Percentiles rank a stretch among this genome's conserved stretches.
phyloP scores from a whole-genome alignment of 176 grass and related monocot species.

The Carex cristatella region DNA sequence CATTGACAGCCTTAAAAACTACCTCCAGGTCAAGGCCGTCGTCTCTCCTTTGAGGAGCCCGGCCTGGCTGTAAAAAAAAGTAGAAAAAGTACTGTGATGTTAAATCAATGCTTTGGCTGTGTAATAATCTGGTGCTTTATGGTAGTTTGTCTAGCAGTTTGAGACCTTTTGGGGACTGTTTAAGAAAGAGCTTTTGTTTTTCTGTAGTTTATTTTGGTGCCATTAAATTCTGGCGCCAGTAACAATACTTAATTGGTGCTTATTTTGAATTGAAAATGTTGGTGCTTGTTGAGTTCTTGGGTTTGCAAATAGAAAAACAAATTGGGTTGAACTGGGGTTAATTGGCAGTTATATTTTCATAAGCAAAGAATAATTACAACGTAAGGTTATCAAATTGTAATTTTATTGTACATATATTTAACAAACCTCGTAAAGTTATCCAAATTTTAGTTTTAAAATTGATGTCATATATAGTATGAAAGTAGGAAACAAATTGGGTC shows the following conservation, averaged over 20 bases:
- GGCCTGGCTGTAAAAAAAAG: constrained; percentile 60
- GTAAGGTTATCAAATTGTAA: background rate
- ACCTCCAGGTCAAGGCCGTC: constrained; percentile 83
- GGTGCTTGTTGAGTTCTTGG: background rate
- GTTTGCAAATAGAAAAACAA: background rate
- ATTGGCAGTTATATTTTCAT: background rate
- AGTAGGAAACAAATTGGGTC: background rate
- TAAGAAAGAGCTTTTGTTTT: background rate
- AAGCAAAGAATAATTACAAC: background rate
- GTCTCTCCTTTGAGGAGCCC: constrained; percentile 63
- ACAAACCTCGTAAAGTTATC: background rate
- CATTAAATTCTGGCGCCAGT: background rate
- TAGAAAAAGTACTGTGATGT: background rate
- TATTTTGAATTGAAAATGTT: background rate
- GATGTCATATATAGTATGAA: background rate
- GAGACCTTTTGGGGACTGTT: background rate
- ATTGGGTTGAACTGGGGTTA: background rate
- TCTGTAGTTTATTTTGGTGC: background rate
- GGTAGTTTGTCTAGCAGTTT: background rate
- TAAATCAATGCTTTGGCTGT: background rate
- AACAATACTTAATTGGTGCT: background rate
- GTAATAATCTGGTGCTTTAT: background rate
- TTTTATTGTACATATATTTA: background rate
- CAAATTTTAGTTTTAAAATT: background rate
- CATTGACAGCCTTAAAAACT: constrained; percentile 69